These are phyloP conservation scores for Podospora fimiseda DNA, from an alignment of 495 filamentous ascomycete species.

Conservation along the genomic window DNA sequence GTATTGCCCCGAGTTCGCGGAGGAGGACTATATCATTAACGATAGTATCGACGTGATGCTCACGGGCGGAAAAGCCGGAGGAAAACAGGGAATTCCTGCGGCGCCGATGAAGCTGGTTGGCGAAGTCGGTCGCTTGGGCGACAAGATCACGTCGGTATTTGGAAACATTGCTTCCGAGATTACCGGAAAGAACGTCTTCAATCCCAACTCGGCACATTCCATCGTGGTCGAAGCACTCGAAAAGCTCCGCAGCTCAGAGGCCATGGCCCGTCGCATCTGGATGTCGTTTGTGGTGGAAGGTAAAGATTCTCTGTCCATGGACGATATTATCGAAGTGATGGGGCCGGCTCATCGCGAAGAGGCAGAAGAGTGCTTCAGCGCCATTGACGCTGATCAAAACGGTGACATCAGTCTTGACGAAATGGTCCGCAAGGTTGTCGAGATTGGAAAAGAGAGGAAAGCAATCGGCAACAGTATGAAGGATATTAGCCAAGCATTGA, in stretches of 20 bases:
- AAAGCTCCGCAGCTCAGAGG: slow-evolving; percentile 73
- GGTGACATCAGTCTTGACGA: slow-evolving; percentile 92
- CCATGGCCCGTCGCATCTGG: slow-evolving; percentile 87
- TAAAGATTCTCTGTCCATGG: slow-evolving; percentile 65
- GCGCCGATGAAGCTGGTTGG: slow-evolving; percentile 74
- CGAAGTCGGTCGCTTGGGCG: slow-evolving; percentile 74
- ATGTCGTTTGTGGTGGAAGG: slow-evolving; percentile 97
- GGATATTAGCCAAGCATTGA: slow-evolving; percentile 92
- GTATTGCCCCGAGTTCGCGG: slow-evolving; percentile 82
- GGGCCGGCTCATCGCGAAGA: slow-evolving; percentile 62
- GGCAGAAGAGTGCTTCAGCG: slow-evolving; percentile 74
- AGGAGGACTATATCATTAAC: slow-evolving; percentile 86
- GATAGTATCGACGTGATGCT: slow-evolving; percentile 59
- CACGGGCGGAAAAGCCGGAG: slow-evolving; percentile 40
- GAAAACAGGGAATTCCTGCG: slow-evolving; percentile 49
- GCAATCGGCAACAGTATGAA: slow-evolving; percentile 87
- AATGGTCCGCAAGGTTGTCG: slow-evolving; percentile 82
- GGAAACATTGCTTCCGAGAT: slow-evolving; percentile 93
- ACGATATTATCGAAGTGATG: slow-evolving; percentile 84
- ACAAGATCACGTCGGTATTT: slow-evolving; percentile 85
- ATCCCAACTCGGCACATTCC: slow-evolving; percentile 80
- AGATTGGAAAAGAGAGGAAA: slow-evolving; percentile 75
- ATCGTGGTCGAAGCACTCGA: slow-evolving; percentile 85
- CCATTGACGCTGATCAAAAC: slow-evolving; percentile 80
- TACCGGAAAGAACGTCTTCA: slow-evolving; percentile 90